phyloP scores from a whole-genome alignment of 2,329 filamentous ascomycete genomes.

The Nemania sp. region DNA sequence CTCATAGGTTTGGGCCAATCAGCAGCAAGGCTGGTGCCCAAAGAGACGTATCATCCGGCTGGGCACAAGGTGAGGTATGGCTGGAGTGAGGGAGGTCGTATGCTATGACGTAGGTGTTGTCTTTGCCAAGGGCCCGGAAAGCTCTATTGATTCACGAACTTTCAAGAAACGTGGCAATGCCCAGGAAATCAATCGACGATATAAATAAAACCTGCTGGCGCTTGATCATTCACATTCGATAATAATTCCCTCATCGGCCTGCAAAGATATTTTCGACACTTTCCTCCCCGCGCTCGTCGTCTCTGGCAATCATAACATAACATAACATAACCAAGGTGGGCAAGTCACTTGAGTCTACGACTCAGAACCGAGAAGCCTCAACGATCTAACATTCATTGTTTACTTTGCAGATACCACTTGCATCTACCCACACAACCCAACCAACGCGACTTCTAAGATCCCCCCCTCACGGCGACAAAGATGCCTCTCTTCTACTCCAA shows the following conservation, averaged over 20 bases:
- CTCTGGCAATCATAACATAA: neutral
- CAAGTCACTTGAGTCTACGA: neutral
- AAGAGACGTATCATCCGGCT: neutral
- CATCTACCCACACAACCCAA: neutral
- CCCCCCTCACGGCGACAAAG: neutral
- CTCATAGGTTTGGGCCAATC: slow-evolving; percentile 2
- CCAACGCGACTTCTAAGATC: neutral
- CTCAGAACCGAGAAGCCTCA: neutral
- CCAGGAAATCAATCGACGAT: neutral
- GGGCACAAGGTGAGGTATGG: neutral
- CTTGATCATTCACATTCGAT: neutral
- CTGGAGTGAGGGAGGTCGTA: neutral
- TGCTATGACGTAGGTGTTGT: slow-evolving; percentile 13
- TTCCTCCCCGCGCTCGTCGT: neutral
- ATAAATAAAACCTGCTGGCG: slow-evolving; percentile 1
- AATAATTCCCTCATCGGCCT: no score
- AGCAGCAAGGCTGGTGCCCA: neutral
- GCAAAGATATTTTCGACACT: no score
- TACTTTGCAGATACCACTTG: neutral
- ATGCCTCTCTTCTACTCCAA: slow-evolving; percentile 57
- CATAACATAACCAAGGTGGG: neutral
- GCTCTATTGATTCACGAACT: neutral
- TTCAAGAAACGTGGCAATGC: slow-evolving; percentile 3
- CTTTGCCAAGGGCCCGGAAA: neutral
- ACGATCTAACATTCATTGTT: neutral